Evolutionary conservation across 352 stramenopile species (phyloP), one percentile per base, ranked within the genome.

Genomic region (Lagenidium sp.): DNA sequence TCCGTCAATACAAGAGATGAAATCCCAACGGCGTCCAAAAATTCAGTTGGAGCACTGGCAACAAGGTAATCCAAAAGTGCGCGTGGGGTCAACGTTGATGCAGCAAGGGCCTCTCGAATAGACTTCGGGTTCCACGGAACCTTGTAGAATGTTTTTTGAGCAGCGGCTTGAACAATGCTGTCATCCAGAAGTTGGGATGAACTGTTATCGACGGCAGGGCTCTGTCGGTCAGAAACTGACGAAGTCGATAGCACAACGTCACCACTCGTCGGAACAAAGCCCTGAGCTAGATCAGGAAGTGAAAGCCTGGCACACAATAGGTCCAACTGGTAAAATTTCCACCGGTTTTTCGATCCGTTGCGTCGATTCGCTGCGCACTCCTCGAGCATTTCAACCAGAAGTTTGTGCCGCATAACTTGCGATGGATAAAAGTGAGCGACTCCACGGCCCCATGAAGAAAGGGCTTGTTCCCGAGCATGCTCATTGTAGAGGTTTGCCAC

Each of bases 291-390:
- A 59, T 94, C 82, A 25, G 75, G 77, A 16, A 87, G 53, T 5
- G 79, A 53, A 6, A 94, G 51, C 26, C 82, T 65, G 49, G 77
- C 74, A 46, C 82, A 94, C 20, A 94, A 60, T 19, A 94, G 41
- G 34, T 94, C 82, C 19, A 94, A 55, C 45, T 91, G 75, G 21
- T 72, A 53, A 56, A 82, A 88, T 30, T 72, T 72, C 67, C 68
- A 87, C 22, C 55, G 25, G 20, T 53, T 39, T 11, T 64, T 65
- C 40, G 59, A 38, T 21, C 75, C 55, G 35, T 28, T 52, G 18
- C 50, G 43, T 0, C 47, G 23, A 10, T 79, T 43, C 23, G 64
- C 67, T 28, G 82, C 34, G 19, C 76, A 89, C n/a, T 83, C 65
- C 20, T 56, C 39, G 6, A 94, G 40, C 32, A 74, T 77, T 15